Percentiles rank a stretch among this genome's conserved stretches.
These are phyloP conservation scores for Wickerhamomyces alni DNA, from an alignment of 805 yeast species.

Conservation along the genomic window DNA sequence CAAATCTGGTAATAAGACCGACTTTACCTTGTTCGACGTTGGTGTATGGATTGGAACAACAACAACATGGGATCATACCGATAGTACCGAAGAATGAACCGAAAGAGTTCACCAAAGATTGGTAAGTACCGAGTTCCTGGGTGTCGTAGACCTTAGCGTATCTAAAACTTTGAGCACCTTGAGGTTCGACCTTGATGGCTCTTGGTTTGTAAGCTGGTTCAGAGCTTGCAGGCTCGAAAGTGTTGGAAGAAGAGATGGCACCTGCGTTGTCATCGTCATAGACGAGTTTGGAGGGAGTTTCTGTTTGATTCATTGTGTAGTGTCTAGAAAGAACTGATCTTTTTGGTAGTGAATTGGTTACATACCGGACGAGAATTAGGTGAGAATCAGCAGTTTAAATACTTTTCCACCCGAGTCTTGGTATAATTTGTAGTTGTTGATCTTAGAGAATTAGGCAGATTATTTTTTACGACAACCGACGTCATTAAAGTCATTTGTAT, in stretches of 20 bases:
- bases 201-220: not conserved
- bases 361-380: too few species aligned
- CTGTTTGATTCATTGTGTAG: too few species aligned
- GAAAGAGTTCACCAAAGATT: slow-evolving; percentile 28
- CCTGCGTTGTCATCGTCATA: not conserved
- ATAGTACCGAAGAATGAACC: slow-evolving; percentile 44
- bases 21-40: slow-evolving; percentile 62
- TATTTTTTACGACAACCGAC: too few species aligned
- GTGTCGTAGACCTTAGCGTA: slow-evolving; percentile 37
- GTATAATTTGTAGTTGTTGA: too few species aligned
- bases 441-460: too few species aligned
- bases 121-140: slow-evolving; percentile 37
- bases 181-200: slow-evolving; percentile 3
- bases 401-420: too few species aligned
- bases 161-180: slow-evolving; percentile 6
- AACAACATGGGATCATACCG: slow-evolving; percentile 35
- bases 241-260: slow-evolving; percentile 1
- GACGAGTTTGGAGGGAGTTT: not conserved
- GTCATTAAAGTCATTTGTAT: too few species aligned
- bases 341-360: too few species aligned
- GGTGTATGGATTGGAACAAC: slow-evolving; percentile 51
- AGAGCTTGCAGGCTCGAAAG: not conserved
- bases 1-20: slow-evolving; percentile 61
- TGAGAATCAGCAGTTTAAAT: too few species aligned
- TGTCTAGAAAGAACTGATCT: too few species aligned